Evolutionary conservation across 2,329 filamentous ascomycete genomes (phyloP), one percentile per base, ranked within the genome.

Genomic region (Sporothrix curviconia): DNA sequence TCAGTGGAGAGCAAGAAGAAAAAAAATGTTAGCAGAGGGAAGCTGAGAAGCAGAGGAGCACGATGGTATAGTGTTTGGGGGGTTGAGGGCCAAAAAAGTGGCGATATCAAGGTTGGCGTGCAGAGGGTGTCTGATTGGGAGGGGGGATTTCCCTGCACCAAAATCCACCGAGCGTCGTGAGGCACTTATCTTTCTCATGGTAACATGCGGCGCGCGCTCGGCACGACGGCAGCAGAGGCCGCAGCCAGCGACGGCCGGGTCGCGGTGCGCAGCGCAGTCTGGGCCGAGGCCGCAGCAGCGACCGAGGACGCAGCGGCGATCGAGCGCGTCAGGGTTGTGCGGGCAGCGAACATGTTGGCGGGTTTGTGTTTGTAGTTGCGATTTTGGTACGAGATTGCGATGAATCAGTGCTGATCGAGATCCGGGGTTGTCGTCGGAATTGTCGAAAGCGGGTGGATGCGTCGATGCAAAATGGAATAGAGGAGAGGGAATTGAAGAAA

Each of bases 111-210:
- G 51, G 24, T 24, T 32, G 39, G 36, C 50, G 50, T 53, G n/a
- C 4, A 17, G 25, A 9, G n/a, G 30, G 25, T 11, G 11, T 3
- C 36, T 22, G n/a, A 12, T 12, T 28, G 12, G 30, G 32, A 17
- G 11, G 17, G n/a, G 9, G 25, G n/a, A n/a, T n/a, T n/a, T n/a
- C n/a, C n/a, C n/a, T n/a, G n/a, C n/a, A n/a, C n/a, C n/a, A n/a
- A n/a, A n/a, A n/a, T n/a, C n/a, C 30, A 12, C 17, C 19, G 22
- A n/a, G 37, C 39, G 7, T 28, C 46, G 14, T 47, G 24, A 14
- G 19, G 11, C 11, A 61, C 64, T 51, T 63, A 65, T 65, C 64
- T 65, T 65, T 65, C 57, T 64, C 63, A 50, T 65, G 64, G 60
- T 65, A 65, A n/a, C 42, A 55, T 59, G 32, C 64, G 63, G 22